Base-by-base conservation (phyloP, 1,139 yeast species). In the Wickerhamomyces sp. region DNA sequence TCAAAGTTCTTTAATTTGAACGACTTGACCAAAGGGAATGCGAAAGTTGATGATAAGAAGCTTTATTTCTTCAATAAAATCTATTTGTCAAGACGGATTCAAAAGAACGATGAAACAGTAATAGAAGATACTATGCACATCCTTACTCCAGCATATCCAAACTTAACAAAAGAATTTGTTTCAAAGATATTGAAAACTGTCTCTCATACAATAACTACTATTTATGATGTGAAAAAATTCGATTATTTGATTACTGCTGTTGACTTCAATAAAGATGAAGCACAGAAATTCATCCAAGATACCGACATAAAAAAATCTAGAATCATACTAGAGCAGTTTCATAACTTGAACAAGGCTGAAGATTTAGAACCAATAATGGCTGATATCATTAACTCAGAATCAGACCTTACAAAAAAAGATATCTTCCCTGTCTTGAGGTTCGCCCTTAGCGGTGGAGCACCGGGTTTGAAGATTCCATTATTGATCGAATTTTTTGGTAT, bases 11-110 rank as follows among this genome's bases (percentile, higher is more conserved):
- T 72, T 56, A 51, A 58, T 38, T 74, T 86, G 45, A 79, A 79
- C 43, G 80, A 86, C 22, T 69, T 94, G 49, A 90, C 97, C 12
- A 87, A 80, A 54, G 97, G 98, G 2, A 90, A 89, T 62, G 95
- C 96, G 15, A 90, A 89, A 58, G 97, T 92, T 7, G 89, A 84
- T 49, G 81, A 79, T 42, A 72, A 76, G 40, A 90, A 92, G 59
- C 69, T 92, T 36, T 66, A 69, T 50, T 85, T 65, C 59, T 85
- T 92, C 64, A 90, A 92, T 61, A 85, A 84, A 55, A 73, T 70
- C 45, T 87, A 83, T 55, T 60, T 84, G 29, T 60, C 61, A 10
- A 44, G 56, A 38, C 65, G 64, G 34, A 54, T 81, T 9, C 46
- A 55, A 3, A 60, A 70, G 32, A 55, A 57, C 37, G 60, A 76